Evolutionary conservation across 768 basidiomycete genomes (phyloP), one percentile per base, ranked within the genome.

Genomic region (Phanerochaete sordida): DNA sequence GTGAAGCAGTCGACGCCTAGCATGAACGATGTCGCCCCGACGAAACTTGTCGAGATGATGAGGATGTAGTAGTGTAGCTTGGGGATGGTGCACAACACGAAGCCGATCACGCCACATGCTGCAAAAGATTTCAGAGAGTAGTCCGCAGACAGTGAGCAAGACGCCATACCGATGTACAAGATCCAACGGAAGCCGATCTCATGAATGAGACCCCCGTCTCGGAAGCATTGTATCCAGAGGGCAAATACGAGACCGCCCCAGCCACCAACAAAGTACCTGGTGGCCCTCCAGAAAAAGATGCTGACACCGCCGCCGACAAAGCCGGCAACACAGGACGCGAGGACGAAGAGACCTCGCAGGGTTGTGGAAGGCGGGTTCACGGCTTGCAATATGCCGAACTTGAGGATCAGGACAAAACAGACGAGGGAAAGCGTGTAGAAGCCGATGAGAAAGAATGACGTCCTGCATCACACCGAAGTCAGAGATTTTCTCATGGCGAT

Each of bases 1-100:
- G 93, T 91, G 72, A 86, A 97, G 72, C 95, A 97, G 73, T 98
- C 95, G 39, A 97, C 85, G 21, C 96, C 96, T 15, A 98, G 79
- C 58, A 95, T 93, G 72, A 97, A 89, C 0, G 93, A 88, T 21
- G 89, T 89, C 26, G 95, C 87, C 7, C 95, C 95, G 64, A 97
- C 93, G 66, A 92, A 82, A 47, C 94, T 90, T 43, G 95, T 96
- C 60, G 91, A 88, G 55, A 90, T 75, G 66, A 98, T 85, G 57
- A 97, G 76, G 69, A 94, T 79, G 71, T 93, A 90, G 75, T 92
- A 91, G 73, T 95, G 92, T 65, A 92, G 79, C 80, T 84, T 90
- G 60, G 90, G 90, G 65, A 94, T 84, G 26, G 95, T 91, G 72
- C 90, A 90, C 46, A 91, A 74, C 33, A 90, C 81, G 71, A 98